Percentiles rank a stretch among this genome's conserved stretches.
Conservation (phyloP, 2,329 filamentous ascomycete species). For the Xylariaceae sp. region DNA sequence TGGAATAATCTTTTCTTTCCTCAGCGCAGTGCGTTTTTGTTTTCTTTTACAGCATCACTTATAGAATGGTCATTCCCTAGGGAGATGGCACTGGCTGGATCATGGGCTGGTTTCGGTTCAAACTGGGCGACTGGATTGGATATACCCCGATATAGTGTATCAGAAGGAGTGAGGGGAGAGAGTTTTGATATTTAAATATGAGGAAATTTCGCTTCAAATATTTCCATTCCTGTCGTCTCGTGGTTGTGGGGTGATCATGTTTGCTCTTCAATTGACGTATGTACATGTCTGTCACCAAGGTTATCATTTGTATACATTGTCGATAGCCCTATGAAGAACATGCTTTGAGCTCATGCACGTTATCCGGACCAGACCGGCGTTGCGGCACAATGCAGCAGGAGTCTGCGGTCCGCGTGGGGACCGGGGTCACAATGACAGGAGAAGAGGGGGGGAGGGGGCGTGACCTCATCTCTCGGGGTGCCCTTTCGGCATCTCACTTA, state of each 20-base stretch:
- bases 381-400: too few species aligned
- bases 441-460: too few species aligned
- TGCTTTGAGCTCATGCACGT: constrained; percentile 9
- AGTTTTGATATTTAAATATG: constrained; percentile 1
- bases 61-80: constrained; percentile 10
- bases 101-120: constrained; percentile 11
- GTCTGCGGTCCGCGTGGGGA: constrained; percentile 13
- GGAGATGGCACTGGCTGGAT: constrained; percentile 6
- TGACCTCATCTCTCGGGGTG: too few species aligned
- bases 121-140: constrained; percentile 19
- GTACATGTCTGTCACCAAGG: neutral
- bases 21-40: constrained; percentile 15
- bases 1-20: constrained; percentile 3
- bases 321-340: neutral
- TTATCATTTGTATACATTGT: neutral
- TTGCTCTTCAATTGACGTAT: neutral
- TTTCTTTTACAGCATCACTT: constrained; percentile 13
- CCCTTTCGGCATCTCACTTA: too few species aligned
- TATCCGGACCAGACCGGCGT: constrained; percentile 13
- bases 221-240: too few species aligned
- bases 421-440: too few species aligned
- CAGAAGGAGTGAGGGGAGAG: constrained; percentile 12
- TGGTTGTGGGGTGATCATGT: neutral
- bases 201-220: neutral
- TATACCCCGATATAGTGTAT: constrained; percentile 18